A percentile compares a stretch with the other conserved stretches of the same genome.
Evolutionary conservation across 2,329 filamentous ascomycete species (phyloP).

Genomic region (Xylariaceae sp.): DNA sequence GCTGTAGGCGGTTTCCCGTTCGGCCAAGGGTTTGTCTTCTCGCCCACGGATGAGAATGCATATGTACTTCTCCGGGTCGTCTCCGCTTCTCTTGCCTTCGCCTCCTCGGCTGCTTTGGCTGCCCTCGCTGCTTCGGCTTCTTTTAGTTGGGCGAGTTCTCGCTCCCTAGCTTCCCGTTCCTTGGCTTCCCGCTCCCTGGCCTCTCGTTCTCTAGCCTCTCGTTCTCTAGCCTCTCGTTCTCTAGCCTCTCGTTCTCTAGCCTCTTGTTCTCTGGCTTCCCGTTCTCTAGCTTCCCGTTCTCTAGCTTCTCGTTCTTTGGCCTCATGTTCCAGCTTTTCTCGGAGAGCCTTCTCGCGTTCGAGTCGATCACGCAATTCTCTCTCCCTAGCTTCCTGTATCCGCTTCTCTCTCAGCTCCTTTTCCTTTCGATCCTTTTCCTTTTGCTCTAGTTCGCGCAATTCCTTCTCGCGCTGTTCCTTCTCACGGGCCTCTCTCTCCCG

Average conservation of each 20-base stretch:
- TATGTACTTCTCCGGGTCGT: slow-evolving; percentile 48
- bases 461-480: slow-evolving; percentile 23
- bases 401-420: slow-evolving; percentile 16
- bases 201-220: slow-evolving; percentile 1
- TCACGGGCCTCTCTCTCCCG: slow-evolving; percentile 33
- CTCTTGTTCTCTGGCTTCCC: slow-evolving; percentile 27
- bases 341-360: slow-evolving; percentile 17
- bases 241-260: not conserved
- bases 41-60: slow-evolving; percentile 59
- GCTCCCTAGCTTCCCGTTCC: slow-evolving; percentile 14
- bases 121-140: slow-evolving; percentile 21
- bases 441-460: slow-evolving; percentile 35
- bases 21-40: slow-evolving; percentile 66
- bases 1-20: slow-evolving; percentile 48
- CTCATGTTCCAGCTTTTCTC: slow-evolving; percentile 22
- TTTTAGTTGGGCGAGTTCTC: slow-evolving; percentile 9
- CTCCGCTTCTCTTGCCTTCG: slow-evolving; percentile 31
- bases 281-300: slow-evolving; percentile 34
- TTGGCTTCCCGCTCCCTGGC: slow-evolving; percentile 6
- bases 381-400: slow-evolving; percentile 34
- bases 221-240: too few relatives aligned
- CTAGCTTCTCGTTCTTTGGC: slow-evolving; percentile 17
- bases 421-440: slow-evolving; percentile 33
- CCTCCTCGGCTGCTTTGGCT: slow-evolving; percentile 5
- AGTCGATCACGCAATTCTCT: slow-evolving; percentile 28